Evolutionary conservation across 352 stramenopile genomes (phyloP), one percentile per base, ranked within the genome.

Genomic region (Pilasporangium apinafurcum): DNA sequence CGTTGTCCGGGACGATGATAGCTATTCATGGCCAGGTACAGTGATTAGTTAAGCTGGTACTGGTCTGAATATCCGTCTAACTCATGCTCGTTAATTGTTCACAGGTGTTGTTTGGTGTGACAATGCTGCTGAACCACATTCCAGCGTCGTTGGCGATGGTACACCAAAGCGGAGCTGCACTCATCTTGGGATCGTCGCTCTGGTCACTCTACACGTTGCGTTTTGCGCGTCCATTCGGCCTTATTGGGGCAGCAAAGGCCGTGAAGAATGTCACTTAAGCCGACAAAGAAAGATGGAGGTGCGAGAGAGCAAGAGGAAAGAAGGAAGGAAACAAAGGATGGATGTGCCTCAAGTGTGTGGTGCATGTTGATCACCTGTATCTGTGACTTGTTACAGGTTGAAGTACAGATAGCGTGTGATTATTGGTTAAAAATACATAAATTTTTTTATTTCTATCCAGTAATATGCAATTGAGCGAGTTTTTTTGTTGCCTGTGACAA

Each of bases 111-210:
- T 72, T 98, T 13, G 96, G 96, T 18, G 87, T 97, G 10, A 88
- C 83, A 13, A 98, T 97, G 59, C 62, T 99, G 13, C 73, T 98
- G 53, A 91, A 95, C 40, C 95, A 96, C 56, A 92, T 98, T 28
- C 96, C 96, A 2, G 86, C 97, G 17, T 55, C 65, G 18, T 62
- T 99, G 12, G 95, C 94, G 24, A 93, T 97, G 39, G 79, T 74
- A 26, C 96, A 99, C 71, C 88, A 98, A 31, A 61, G 68, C 7
- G 72, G 72, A 4, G 72, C 76, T 2, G 60, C 51, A 4, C 37
- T 81, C 33, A 67, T 85, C 26, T 54, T 88, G 4, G 65, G 62
- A 0, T 80, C 76, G 37, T 86, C 72, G 28, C 44, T 88, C n/a
- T 88, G 76, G 76, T 63, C 54, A 12, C 24, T 88, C 33, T 62